A percentile compares a stretch with the other conserved stretches of the same genome.
Conservation (phyloP, 202 grass and related monocot genomes). For the Miscanthus sacchariflorus region DNA sequence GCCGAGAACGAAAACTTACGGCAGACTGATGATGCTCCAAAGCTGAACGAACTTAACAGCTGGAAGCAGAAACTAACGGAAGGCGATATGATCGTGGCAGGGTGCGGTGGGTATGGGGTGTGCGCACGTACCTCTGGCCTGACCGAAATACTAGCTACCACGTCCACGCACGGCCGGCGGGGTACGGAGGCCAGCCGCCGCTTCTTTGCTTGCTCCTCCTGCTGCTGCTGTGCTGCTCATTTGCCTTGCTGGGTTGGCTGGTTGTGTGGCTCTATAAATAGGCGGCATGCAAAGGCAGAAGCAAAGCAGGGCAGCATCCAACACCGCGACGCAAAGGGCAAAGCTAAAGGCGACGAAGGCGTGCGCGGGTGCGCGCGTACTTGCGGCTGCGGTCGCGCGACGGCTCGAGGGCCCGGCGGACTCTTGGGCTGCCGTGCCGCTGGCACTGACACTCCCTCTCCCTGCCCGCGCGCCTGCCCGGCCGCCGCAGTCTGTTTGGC, state of each 20-base stretch:
- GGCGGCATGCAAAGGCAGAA: background rate
- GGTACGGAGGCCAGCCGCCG: background rate
- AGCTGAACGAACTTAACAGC: background rate
- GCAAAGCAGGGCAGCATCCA: background rate
- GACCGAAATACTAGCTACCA: background rate
- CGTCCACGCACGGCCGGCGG: background rate
- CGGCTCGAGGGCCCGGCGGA: conserved; percentile 9
- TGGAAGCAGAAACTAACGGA: background rate
- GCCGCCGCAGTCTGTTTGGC: background rate
- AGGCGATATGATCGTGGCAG: background rate
- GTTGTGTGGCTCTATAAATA: conserved; percentile 47
- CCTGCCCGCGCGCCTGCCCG: background rate
- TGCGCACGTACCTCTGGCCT: conserved; percentile 44
- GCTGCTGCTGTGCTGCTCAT: background rate
- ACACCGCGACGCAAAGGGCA: background rate
- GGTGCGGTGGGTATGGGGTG: background rate
- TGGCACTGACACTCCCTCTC: background rate
- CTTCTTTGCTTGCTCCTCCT: background rate
- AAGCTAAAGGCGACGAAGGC: background rate
- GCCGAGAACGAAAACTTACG: background rate
- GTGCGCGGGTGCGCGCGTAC: conserved; percentile 1
- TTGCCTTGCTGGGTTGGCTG: background rate
- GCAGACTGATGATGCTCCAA: background rate
- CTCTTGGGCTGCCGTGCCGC: background rate
- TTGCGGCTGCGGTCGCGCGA: background rate